Conservation (phyloP, 176 grass and related monocot genomes). For the Olyra latifolia region DNA sequence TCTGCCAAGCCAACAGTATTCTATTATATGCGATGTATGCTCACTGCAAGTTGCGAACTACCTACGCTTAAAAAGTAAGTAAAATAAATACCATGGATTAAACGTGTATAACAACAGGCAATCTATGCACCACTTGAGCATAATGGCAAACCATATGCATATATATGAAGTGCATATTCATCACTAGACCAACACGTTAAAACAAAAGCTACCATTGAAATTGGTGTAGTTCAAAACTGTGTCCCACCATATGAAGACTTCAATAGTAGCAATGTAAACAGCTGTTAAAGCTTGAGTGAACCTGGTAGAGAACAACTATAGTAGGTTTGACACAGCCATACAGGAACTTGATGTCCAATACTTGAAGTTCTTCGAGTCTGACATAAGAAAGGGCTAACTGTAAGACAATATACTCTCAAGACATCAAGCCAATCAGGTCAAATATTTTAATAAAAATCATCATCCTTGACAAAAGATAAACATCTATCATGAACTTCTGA, state of each 20-base stretch:
- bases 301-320: slow-evolving; percentile 90
- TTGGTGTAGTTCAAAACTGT: slow-evolving; percentile 18
- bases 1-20: background rate
- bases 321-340: slow-evolving; percentile 92
- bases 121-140: slow-evolving; percentile 12
- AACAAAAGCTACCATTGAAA: background rate
- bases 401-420: slow-evolving; percentile 15
- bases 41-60: background rate
- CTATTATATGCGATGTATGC: background rate
- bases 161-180: background rate
- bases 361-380: slow-evolving; percentile 98
- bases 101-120: background rate
- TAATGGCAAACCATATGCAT: background rate
- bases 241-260: background rate
- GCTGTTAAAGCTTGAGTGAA: slow-evolving; percentile 35
- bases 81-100: slow-evolving; percentile 4
- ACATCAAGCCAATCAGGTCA: background rate
- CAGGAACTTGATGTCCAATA: slow-evolving; percentile 95
- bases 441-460: background rate
- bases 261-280: background rate
- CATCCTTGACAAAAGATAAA: slow-evolving; percentile 9
- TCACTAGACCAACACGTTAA: background rate
- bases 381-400: slow-evolving; percentile 31
- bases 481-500: background rate
- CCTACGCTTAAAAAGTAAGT: background rate